Percentiles rank a stretch among this genome's conserved stretches.
phyloP scores from a whole-genome alignment of 352 stramenopile species.

The Globisporangium echinulatum region DNA sequence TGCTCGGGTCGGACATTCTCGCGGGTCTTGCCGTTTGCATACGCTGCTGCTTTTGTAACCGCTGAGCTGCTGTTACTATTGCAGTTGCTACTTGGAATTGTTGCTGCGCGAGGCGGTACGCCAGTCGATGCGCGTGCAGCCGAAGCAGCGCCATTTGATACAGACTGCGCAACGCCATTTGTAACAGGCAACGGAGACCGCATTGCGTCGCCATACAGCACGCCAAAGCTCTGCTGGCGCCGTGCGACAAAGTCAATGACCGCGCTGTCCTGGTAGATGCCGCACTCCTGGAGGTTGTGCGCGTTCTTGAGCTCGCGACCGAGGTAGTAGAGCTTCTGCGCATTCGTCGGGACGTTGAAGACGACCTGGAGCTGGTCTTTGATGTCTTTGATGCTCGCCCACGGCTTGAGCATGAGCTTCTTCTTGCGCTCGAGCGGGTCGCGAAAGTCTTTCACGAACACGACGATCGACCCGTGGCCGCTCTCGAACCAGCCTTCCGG shows the following conservation, averaged over 20 bases:
- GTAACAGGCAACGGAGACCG: too few species aligned
- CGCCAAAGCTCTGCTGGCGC: slow-evolving; percentile 45
- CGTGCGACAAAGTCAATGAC: slow-evolving; percentile 74
- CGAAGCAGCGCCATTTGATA: neutral
- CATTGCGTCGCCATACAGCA: slow-evolving; percentile 26
- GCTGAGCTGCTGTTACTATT: slow-evolving; percentile 6
- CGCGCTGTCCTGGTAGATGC: slow-evolving; percentile 78
- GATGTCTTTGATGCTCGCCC: slow-evolving; percentile 80
- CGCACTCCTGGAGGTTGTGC: slow-evolving; percentile 77
- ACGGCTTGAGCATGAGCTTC: slow-evolving; percentile 74
- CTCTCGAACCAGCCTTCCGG: slow-evolving; percentile 73
- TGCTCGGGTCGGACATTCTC: slow-evolving; percentile 45
- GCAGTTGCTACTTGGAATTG: too few species aligned
- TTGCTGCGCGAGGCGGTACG: neutral
- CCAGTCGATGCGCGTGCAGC: slow-evolving; percentile 1
- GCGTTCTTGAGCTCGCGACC: slow-evolving; percentile 78
- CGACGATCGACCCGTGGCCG: slow-evolving; percentile 56
- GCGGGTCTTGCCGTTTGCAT: neutral
- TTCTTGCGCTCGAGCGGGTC: slow-evolving; percentile 77
- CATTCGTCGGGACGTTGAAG: slow-evolving; percentile 71
- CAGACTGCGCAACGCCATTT: neutral
- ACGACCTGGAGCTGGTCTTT: slow-evolving; percentile 83
- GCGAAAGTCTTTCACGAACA: slow-evolving; percentile 78
- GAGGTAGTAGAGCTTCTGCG: slow-evolving; percentile 80
- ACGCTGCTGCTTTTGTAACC: neutral